Percentiles rank a stretch among this genome's conserved stretches.
phyloP scores from a whole-genome alignment of 345 rosid species.

The Camelina laxa region DNA sequence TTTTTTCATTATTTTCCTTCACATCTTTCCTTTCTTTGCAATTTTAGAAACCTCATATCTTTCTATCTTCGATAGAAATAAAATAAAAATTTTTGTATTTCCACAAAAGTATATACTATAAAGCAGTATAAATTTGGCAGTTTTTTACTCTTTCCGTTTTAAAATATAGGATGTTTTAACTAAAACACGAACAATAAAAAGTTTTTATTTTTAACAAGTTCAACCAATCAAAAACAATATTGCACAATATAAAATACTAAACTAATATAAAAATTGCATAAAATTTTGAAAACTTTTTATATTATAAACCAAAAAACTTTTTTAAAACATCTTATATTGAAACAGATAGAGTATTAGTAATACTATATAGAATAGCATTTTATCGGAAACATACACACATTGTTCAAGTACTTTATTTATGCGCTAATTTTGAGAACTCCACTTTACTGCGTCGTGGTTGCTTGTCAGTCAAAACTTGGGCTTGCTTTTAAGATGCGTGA shows the following conservation, averaged over 20 bases:
- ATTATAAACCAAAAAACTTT: too few species aligned
- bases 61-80: not conserved
- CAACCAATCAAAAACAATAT: too few species aligned
- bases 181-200: too few species aligned
- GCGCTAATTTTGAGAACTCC: constrained; percentile 43
- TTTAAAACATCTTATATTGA: too few species aligned
- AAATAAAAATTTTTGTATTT: not conserved
- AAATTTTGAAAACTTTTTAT: too few species aligned
- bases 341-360: too few species aligned
- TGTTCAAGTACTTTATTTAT: constrained; percentile 32
- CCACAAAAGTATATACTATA: not conserved
- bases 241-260: too few species aligned
- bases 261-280: too few species aligned
- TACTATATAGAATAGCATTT: not conserved
- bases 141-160: too few species aligned
- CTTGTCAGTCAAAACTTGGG: constrained; percentile 44
- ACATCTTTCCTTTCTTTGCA: not conserved
- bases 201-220: too few species aligned
- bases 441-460: constrained; percentile 47
- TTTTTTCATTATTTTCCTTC: constrained; percentile 12
- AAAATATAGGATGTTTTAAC: too few species aligned
- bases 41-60: not conserved
- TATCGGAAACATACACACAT: constrained; percentile 36
- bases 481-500: constrained; percentile 43
- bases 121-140: constrained; percentile 2